Evolutionary conservation across 495 filamentous ascomycete genomes (phyloP), one percentile per base, ranked within the genome.

Genomic region (Friedmanniomyces endolithicus): DNA sequence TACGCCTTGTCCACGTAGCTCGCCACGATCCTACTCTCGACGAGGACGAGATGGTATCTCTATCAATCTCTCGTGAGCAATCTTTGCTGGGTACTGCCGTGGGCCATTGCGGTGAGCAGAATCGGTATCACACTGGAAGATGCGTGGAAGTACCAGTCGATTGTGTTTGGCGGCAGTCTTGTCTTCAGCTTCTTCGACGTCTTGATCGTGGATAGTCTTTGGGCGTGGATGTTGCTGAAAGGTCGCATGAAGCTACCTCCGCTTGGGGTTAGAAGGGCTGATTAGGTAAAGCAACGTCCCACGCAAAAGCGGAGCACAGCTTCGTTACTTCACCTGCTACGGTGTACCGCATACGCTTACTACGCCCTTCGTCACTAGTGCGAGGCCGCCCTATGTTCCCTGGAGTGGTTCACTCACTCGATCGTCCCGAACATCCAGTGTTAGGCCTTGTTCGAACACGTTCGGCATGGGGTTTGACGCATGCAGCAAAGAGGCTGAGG

Each of bases 81-180:
- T 56, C 57, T 87, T 3, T 63, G 81, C 31, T 87, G 78, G 65
- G 80, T 85, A 20, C 67, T 88, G 0, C 83, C 85, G 1, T 60
- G 57, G 57, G 57, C 57, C 2, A 25, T 86, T 45, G 80, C 74
- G 1, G 75, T 79, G n/a, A 75, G 74, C 16, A 65, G 68, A 6
- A 61, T 67, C 23, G 56, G 69, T 34, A 59, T 85, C 34, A 69
- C 75, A 20, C 65, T 65, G 22, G 66, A 65, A 0, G 74, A 78
- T 50, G 81, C 83, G 1, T 88, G 85, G 85, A 84, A 72, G 0
- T 86, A 78, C 58, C 74, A 88, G 64, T 70, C 72, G 0, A 61
- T 86, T 2, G 75, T 86, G 1, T 87, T 88, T 72, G 84, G 85
- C 0, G 84, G 83, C 1, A 79, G 75, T 52, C 65, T 86, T 45